These are phyloP conservation scores for Breynia disticha DNA, from an alignment of 441 rosid genomes.

Conservation along the genomic window DNA sequence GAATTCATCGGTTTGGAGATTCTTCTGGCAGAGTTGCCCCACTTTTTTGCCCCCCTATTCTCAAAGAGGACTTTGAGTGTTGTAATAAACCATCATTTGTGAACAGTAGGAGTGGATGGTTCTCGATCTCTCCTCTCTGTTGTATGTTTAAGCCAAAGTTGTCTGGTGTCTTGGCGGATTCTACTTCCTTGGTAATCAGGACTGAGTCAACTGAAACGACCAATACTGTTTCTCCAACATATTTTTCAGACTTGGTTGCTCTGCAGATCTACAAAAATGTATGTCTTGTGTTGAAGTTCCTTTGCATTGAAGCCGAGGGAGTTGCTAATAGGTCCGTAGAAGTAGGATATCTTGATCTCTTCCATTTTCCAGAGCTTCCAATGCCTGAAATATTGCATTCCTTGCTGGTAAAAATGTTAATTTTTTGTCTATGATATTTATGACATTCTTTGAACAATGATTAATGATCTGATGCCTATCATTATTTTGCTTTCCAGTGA, in stretches of 20 bases:
- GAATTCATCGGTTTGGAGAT: conserved; percentile 62
- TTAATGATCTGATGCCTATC: not conserved
- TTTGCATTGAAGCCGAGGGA: conserved; percentile 76
- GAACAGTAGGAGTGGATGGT: conserved; percentile 79
- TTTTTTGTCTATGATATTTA: no score
- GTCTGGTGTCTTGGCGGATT: conserved; percentile 29
- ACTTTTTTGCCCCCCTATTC: conserved; percentile 52
- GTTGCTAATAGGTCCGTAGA: conserved; percentile 85
- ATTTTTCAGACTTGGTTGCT: conserved; percentile 75
- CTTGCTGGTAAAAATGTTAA: conserved; percentile 46
- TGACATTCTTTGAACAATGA: not conserved
- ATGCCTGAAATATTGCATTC: conserved; percentile 97
- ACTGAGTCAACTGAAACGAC: conserved; percentile 40
- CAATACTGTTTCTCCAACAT: conserved; percentile 39
- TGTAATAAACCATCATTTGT: conserved; percentile 51
- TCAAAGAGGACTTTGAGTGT: conserved; percentile 60
- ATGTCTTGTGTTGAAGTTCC: conserved; percentile 66
- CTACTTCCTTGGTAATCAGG: conserved; percentile 37
- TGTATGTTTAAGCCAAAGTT: conserved; percentile 37
- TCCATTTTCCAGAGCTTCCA: conserved; percentile 91
- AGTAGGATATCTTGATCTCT: conserved; percentile 80
- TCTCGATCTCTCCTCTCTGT: conserved; percentile 61
- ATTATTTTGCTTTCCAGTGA: not conserved
- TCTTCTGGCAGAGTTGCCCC: conserved; percentile 37
- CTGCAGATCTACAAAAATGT: conserved; percentile 70